Evolutionary conservation across 257 asterid species (phyloP), one percentile per base, ranked within the genome.

Genomic region (Thymus mandschuricus): DNA sequence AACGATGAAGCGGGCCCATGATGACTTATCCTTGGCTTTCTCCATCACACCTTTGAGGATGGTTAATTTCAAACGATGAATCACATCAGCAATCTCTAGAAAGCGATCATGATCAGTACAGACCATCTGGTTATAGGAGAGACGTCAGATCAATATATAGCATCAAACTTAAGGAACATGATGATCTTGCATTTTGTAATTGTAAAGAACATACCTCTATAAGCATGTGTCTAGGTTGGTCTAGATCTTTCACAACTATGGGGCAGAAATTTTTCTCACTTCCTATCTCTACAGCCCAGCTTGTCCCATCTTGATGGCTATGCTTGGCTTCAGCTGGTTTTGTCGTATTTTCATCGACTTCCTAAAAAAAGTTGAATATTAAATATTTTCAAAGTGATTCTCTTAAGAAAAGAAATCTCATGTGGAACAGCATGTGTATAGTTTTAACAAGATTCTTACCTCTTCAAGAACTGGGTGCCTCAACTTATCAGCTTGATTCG

Each of bases 261-360:
- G 98, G 98, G 78, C 90, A 91, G 5, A 75, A 56, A 68, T 83
- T 84, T 69, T 78, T 79, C 70, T 76, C 95, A 6, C 70, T 79
- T 71, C 92, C 97, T 64, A 88, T 56, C 43, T 91, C 98, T 38
- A 89, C 51, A 34, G 99, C 98, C 99, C 99, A 94, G 81, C 97
- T 89, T 68, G 88, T 60, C 75, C 98, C 97, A 10, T 83, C 89
- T 72, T 72, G 80, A 68, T 58, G 40, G 50, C 54, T 64, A 62
- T 58, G n/a, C 56, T 79, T 82, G 62, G 68, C 72, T 80, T 84
- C 83, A 38, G 83, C 77, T 35, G 75, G 28, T 75, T 73, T 71
- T 1, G 64, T 51, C 2, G 61, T 73, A 82, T 61, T 85, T 46
- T 77, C 79, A 55, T 72, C 78, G 11, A 80, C 69, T 75, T 60